These are phyloP conservation scores for Eutrema yunnanense DNA, from an alignment of 345 rosid species.

Conservation along the genomic window DNA sequence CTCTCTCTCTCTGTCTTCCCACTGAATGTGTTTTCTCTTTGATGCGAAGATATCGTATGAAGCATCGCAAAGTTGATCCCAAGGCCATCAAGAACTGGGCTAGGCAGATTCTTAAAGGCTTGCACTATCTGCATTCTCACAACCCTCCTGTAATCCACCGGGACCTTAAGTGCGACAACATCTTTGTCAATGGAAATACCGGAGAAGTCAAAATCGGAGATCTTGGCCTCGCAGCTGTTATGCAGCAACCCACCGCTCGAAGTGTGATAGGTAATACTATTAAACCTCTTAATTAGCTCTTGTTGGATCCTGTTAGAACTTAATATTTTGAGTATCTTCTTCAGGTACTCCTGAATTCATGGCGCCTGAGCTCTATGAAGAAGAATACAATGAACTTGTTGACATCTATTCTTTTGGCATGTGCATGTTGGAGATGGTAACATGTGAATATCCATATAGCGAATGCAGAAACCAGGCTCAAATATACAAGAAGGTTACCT, in stretches of 20 bases:
- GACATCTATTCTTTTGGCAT: constrained; percentile 83
- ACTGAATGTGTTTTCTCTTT: background rate
- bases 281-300: background rate
- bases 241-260: constrained; percentile 55
- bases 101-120: constrained; percentile 48
- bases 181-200: constrained; percentile 55
- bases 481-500: constrained; percentile 75
- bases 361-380: constrained; percentile 94
- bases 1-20: background rate
- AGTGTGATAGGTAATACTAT: constrained; percentile 41
- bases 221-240: constrained; percentile 55
- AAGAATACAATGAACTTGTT: constrained; percentile 77
- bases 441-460: constrained; percentile 69
- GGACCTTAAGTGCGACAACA: constrained; percentile 56
- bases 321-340: background rate
- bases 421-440: constrained; percentile 83
- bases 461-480: constrained; percentile 82
- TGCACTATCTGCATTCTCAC: constrained; percentile 45
- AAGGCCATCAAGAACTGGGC: constrained; percentile 62
- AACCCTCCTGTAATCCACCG: constrained; percentile 54
- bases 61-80: constrained; percentile 45
- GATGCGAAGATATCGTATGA: constrained; percentile 39
- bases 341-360: constrained; percentile 89
- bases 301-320: background rate
- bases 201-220: constrained; percentile 64